These are phyloP conservation scores for Fusarium subtropicale DNA, from an alignment of 2,329 filamentous ascomycete genomes.

Conservation along the genomic window DNA sequence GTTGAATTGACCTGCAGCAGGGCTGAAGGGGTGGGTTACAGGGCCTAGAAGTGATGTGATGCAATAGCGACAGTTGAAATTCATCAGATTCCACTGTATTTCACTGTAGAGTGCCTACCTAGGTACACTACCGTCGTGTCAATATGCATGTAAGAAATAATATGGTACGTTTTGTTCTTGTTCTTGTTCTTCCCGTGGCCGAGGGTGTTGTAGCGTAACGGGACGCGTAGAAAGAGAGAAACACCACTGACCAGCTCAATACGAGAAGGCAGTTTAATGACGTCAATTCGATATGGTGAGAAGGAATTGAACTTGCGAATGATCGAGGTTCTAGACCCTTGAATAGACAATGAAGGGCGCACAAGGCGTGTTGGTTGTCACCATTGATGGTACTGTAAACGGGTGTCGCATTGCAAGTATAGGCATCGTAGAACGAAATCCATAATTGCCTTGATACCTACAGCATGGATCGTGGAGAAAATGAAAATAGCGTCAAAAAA, in stretches of 20 bases:
- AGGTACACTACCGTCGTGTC: neutral
- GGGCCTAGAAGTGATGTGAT: constrained; percentile 22
- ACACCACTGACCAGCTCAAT: constrained; percentile 1
- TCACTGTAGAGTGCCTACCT: neutral
- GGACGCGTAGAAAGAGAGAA: constrained; percentile 1
- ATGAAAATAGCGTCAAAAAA: constrained; percentile 31
- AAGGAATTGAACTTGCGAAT: neutral
- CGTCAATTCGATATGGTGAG: constrained; percentile 1
- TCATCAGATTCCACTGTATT: constrained; percentile 12
- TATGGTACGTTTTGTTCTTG: constrained; percentile 1
- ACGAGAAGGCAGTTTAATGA: constrained; percentile 6
- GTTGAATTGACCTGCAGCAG: constrained; percentile 46
- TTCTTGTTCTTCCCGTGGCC: constrained; percentile 2
- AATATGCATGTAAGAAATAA: constrained; percentile 21
- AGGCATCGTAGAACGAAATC: neutral
- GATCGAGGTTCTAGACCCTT: constrained; percentile 13
- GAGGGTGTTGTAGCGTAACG: constrained; percentile 25
- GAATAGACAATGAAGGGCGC: neutral
- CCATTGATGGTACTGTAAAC: neutral
- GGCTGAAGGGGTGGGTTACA: constrained; percentile 45
- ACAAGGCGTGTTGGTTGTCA: constrained; percentile 1
- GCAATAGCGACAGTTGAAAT: constrained; percentile 28
- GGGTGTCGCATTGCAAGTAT: neutral
- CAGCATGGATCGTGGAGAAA: constrained; percentile 3
- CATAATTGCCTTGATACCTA: neutral